These are phyloP conservation scores for Serendipita sp. DNA, from an alignment of 768 basidiomycete genomes.

Conservation along the genomic window DNA sequence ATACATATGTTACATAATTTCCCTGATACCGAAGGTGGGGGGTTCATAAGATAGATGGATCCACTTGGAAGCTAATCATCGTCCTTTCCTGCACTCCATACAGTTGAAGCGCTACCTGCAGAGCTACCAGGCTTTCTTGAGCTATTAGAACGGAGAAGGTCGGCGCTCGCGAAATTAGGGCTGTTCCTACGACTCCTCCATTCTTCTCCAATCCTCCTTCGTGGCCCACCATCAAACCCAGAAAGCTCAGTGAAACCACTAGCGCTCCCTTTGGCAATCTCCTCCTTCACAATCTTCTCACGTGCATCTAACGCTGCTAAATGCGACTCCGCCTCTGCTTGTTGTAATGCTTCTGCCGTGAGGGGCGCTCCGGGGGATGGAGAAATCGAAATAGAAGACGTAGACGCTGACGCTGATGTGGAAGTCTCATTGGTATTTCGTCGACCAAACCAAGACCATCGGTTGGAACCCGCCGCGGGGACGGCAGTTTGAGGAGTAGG, in stretches of 20 bases:
- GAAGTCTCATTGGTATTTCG: neutral
- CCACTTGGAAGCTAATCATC: neutral
- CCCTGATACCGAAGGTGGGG: too few relatives aligned
- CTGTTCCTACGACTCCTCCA: constrained; percentile 39
- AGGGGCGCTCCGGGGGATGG: constrained; percentile 28
- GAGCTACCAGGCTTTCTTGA: constrained; percentile 27
- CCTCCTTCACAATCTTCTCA: constrained; percentile 53
- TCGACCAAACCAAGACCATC: constrained; percentile 48
- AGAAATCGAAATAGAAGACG: constrained; percentile 6
- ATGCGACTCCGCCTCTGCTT: constrained; percentile 60
- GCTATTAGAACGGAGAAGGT: constrained; percentile 6
- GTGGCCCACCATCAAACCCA: constrained; percentile 22
- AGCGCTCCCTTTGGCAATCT: constrained; percentile 56
- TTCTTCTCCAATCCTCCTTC: constrained; percentile 27
- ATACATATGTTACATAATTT: too few relatives aligned
- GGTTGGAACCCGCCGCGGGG: constrained; percentile 27
- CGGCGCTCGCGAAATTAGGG: constrained; percentile 21
- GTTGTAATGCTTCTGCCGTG: constrained; percentile 62
- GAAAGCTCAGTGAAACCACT: constrained; percentile 69
- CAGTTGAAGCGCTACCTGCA: constrained; percentile 60
- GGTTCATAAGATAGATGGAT: too few relatives aligned
- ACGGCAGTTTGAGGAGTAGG: constrained; percentile 19
- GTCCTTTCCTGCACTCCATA: constrained; percentile 59
- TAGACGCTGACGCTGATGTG: neutral
- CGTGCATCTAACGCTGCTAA: constrained; percentile 67